Base-by-base conservation (phyloP, 2,329 filamentous ascomycete genomes). In the Nothophaeocryptopus gaeumannii region DNA sequence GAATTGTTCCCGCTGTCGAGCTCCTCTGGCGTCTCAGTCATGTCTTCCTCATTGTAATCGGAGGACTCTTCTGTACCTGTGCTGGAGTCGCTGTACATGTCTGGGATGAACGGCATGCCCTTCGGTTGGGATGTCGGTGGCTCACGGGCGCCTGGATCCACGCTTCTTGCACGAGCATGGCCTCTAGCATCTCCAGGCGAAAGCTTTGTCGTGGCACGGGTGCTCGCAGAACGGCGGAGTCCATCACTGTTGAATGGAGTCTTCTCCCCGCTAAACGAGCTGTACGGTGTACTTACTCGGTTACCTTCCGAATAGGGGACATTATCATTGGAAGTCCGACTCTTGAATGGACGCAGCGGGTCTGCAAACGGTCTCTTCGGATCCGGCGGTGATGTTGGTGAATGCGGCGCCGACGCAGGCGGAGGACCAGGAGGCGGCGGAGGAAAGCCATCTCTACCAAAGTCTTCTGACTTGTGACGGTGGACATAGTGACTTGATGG, bases 241-340 rank as follows among this genome's bases (percentile, higher is more conserved):
- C 74, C 73, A 31, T 78, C 70, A 51, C 71, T 75, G 34, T 74
- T 74, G 58, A 82, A 73, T 47, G 78, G 78, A 0, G 77, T 83
- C 56, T 74, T 79, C 62, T 84, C 81, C 30, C 81, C 80, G 35
- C 75, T 72, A 29, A 71, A 65, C 3, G 72, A 72, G 11, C 77
- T 74, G 63, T 84, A 84, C 37, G 74, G 76, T 15, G 77, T 78
- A 40, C 80, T 74, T 7, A 71, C 67, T 36, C 81, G 74, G 16
- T 70, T 73, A 16, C 62, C 70, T 58, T 73, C 79, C 41, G 66
- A 72, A 62, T 65, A 80, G 58, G 58, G 73, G 53, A 64, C 65
- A 40, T 71, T 69, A 39, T 65, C 60, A 10, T 53, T 53, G 12
- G 50, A 43, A 11, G 43, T 49, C 5, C 59, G 58, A 45, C 57